Evolutionary conservation across 345 rosid genomes (phyloP).

Genomic region (Populus pruinosa): DNA sequence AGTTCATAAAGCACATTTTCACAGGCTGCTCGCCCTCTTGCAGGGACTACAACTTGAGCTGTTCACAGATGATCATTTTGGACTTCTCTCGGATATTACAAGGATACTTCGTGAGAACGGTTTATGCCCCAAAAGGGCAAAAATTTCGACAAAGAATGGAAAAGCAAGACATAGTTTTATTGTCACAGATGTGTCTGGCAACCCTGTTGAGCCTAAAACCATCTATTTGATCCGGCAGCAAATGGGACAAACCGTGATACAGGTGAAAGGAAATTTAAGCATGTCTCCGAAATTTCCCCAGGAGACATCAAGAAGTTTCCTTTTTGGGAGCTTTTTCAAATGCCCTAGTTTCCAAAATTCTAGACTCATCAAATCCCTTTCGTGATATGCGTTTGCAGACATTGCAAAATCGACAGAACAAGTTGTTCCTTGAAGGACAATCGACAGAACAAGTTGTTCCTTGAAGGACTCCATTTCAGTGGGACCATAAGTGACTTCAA

Average conservation of each 20-base stretch:
- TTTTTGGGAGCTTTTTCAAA: slow-evolving; percentile 50
- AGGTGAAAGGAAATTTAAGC: slow-evolving; percentile 35
- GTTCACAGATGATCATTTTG: slow-evolving; percentile 46
- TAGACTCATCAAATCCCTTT: slow-evolving; percentile 43
- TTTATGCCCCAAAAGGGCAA: slow-evolving; percentile 49
- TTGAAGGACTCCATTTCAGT: neutral
- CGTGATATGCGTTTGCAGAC: slow-evolving; percentile 16
- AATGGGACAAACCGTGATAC: slow-evolving; percentile 35
- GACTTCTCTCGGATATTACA: slow-evolving; percentile 59
- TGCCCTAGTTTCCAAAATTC: slow-evolving; percentile 44
- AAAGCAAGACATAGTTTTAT: slow-evolving; percentile 48
- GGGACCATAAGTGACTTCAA: neutral
- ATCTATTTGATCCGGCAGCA: slow-evolving; percentile 36
- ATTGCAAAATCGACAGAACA: neutral
- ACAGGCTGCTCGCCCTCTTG: neutral
- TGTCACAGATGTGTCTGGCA: slow-evolving; percentile 51
- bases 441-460: neutral
- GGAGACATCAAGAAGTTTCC: slow-evolving; percentile 37
- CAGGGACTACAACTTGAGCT: slow-evolving; percentile 61
- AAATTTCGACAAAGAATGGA: slow-evolving; percentile 43
- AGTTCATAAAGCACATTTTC: neutral
- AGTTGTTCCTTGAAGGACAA: neutral
- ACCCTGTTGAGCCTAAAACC: slow-evolving; percentile 44
- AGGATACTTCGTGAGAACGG: slow-evolving; percentile 59
- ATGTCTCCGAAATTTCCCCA: slow-evolving; percentile 34